Evolutionary conservation across 495 filamentous ascomycete species (phyloP).

Genomic region (Neurospora africana): DNA sequence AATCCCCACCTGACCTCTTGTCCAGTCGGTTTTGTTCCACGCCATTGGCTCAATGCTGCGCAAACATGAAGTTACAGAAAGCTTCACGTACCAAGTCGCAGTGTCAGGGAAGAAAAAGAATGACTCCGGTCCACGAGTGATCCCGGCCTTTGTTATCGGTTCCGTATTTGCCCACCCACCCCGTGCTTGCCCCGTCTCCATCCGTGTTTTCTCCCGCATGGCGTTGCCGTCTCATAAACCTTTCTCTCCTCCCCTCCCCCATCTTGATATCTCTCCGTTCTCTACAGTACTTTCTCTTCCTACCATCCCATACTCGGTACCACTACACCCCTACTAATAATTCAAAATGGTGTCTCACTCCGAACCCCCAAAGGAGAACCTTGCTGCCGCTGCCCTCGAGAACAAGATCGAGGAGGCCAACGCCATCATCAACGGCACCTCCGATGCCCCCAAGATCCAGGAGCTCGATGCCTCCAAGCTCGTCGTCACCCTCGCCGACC

Average conservation of each 20-base stretch:
- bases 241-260: background rate
- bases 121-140: background rate
- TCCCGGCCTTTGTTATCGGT: background rate
- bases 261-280: background rate
- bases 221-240: background rate
- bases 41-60: constrained; percentile 21
- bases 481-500: constrained; percentile 52
- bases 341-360: constrained; percentile 11
- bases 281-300: constrained; percentile 3
- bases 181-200: no score
- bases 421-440: constrained; percentile 12
- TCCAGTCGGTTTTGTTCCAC: background rate
- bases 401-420: constrained; percentile 27
- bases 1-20: background rate
- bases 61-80: background rate
- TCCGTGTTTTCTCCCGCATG: background rate
- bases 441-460: constrained; percentile 16
- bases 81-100: background rate
- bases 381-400: constrained; percentile 33
- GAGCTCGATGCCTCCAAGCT: constrained; percentile 65
- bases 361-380: constrained; percentile 17
- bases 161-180: background rate
- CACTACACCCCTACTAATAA: background rate
- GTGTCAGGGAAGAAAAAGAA: background rate
- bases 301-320: background rate